phyloP scores from a whole-genome alignment of 345 rosid species.

The Brassica carinata region DNA sequence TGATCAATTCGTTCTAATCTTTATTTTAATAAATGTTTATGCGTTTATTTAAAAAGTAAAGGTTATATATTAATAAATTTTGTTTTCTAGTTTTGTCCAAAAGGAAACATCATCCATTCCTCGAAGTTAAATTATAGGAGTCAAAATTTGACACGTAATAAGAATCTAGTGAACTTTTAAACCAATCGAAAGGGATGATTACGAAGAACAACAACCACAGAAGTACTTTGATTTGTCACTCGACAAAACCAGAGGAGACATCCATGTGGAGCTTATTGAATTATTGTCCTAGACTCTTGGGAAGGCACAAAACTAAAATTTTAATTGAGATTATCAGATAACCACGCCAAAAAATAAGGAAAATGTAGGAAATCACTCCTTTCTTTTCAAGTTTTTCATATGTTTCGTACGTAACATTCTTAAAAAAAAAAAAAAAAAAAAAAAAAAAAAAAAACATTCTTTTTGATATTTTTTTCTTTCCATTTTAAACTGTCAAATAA shows the following conservation, averaged over 20 bases:
- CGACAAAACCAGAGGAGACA: neutral
- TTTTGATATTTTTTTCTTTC: too few relatives aligned
- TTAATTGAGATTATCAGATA: neutral
- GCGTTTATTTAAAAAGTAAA: too few relatives aligned
- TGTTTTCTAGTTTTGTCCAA: constrained; percentile 9
- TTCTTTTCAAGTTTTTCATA: neutral
- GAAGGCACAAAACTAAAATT: neutral
- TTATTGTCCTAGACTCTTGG: constrained; percentile 12
- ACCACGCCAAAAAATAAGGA: neutral
- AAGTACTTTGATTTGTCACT: constrained; percentile 14
- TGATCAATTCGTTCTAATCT: too few relatives aligned
- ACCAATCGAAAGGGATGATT: constrained; percentile 20
- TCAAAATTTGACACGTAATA: constrained; percentile 19
- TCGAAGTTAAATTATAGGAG: neutral
- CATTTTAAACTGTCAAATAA: too few relatives aligned
- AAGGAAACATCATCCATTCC: neutral
- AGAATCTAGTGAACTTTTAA: neutral
- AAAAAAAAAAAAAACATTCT: too few relatives aligned
- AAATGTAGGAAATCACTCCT: neutral
- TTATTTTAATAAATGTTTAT: too few relatives aligned
- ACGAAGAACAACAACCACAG: constrained; percentile 16
- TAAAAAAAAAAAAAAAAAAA: too few relatives aligned
- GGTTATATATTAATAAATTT: neutral
- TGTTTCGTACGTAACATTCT: neutral
- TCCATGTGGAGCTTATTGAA: neutral